A percentile compares a stretch with the other conserved stretches of the same genome.
Conservation (phyloP, 1,284 basidiomycete genomes). For the Tilletia caries region DNA sequence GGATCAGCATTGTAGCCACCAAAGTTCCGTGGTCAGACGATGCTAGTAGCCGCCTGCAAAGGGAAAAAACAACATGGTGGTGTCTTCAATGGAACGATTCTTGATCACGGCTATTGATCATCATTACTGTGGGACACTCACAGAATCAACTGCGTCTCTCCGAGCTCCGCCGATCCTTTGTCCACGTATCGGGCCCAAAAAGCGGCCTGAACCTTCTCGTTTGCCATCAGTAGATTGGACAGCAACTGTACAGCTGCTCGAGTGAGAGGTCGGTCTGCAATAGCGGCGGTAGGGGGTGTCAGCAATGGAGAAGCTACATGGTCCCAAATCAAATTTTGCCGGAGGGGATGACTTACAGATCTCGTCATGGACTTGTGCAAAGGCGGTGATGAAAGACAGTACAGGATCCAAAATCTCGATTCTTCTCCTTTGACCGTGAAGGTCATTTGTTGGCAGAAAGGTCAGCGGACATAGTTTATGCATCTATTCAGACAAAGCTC, state of each 20-base stretch:
- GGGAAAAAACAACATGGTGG: background rate
- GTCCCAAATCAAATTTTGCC: no score
- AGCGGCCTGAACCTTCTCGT: conserved; percentile 18
- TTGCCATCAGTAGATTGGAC: conserved; percentile 29
- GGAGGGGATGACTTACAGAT: conserved; percentile 10
- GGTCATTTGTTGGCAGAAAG: background rate
- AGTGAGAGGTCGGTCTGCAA: conserved; percentile 15
- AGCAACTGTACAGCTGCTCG: conserved; percentile 29
- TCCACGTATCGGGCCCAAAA: conserved; percentile 26
- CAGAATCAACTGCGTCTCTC: background rate
- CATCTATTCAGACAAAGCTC: background rate
- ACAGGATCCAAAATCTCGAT: background rate
- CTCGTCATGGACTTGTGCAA: conserved; percentile 12
- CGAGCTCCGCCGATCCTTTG: background rate
- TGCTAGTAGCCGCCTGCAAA: conserved; percentile 6
- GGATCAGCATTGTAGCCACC: conserved; percentile 6
- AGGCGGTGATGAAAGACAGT: conserved; percentile 6
- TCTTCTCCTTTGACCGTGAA: background rate
- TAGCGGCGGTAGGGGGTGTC: background rate
- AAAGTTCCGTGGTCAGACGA: conserved; percentile 13
- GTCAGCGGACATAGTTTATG: background rate
- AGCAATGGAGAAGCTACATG: no score
- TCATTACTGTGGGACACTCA: no score
- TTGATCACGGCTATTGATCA: no score
- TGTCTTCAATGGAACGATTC: background rate